Evolutionary conservation across 129 eudicot species (phyloP), one percentile per base, ranked within the genome.

Genomic region (Flaveria sonorensis): DNA sequence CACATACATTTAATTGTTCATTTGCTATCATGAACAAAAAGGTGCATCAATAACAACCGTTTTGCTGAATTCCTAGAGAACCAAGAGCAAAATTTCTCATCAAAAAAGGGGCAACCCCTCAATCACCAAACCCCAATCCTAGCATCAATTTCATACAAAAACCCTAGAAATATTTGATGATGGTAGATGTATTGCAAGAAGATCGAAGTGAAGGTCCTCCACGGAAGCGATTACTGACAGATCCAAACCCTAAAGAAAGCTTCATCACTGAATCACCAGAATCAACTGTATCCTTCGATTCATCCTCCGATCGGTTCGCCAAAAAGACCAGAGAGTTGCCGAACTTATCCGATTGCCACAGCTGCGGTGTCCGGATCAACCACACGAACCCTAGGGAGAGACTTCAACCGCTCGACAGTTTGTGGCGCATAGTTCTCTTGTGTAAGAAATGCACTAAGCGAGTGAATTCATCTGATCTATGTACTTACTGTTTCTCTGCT

Each of bases 361-460:
- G 89, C 70, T 91, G 99, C 50, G 77, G 77, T 24, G 61, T 69
- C 72, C 87, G 87, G 7, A 71, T 85, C 51, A 89, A 85, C 62
- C 60, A 71, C 81, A 77, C 90, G 4, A 82, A 85, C 89, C 96
- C 94, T 11, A 82, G 70, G 32, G 90, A 86, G n/a, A 75, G 90
- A 51, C 96, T 95, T 23, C 90, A 73, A 57, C 79, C 81, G 14
- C 80, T 92, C 10, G 83, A 81, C 30, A 95, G 99, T 61, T 79
- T 82, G 72, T 95, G 99, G 97, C 92, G 97, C 43, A 83, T 89
- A 19, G 97, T 91, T 42, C 82, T 95, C 19, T 63, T 95, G n/a
- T 95, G 99, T 64, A 85, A 62, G 24, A 81, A 69, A 23, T 95
- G 99, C 75, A 53, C 55, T 68, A 87, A 72, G 42, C 62, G 69